Percentiles rank a stretch among this genome's conserved stretches.
phyloP scores from a whole-genome alignment of 371 early-diverging fungal genomes.

The Catenaria anguillulae region DNA sequence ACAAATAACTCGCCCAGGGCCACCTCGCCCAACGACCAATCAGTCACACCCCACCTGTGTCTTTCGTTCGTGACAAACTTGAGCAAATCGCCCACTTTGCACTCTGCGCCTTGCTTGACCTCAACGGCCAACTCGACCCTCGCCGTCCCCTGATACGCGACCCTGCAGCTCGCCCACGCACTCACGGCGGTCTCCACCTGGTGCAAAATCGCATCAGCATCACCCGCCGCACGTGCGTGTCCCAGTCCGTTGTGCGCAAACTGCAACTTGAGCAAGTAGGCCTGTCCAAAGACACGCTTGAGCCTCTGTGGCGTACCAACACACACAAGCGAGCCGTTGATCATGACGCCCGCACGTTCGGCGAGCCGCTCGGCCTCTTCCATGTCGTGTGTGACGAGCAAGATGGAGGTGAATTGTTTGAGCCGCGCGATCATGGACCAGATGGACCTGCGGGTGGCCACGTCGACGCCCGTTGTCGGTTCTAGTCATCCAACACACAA shows the following conservation, averaged over 20 bases:
- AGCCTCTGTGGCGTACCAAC: conserved; percentile 30
- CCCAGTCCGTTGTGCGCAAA: no score
- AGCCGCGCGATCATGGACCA: conserved; percentile 28
- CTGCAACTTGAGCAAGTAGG: conserved; percentile 19
- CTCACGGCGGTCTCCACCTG: no score
- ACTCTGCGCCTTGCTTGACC: no score
- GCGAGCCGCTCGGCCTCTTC: conserved; percentile 30
- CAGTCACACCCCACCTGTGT: conserved; percentile 20
- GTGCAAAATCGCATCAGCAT: no score
- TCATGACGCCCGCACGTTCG: conserved; percentile 31
- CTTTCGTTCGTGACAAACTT: no score
- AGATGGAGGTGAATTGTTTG: conserved; percentile 22
- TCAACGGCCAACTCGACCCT: no score
- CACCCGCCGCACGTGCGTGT: no score
- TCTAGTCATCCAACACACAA: no score
- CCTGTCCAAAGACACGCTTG: conserved; percentile 26
- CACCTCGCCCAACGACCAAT: conserved; percentile 26
- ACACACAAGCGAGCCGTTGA: conserved; percentile 30
- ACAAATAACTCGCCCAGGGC: conserved; percentile 30
- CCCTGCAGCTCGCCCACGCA: no score
- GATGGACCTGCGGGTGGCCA: conserved; percentile 23
- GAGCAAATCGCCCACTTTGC: no score
- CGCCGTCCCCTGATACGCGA: no score
- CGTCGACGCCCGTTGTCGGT: conserved; percentile 42
- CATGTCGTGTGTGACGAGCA: conserved; percentile 28